Evolutionary conservation across 139 green algal species (phyloP), one percentile per base, ranked within the genome.

Genomic region (Marvania coccoides): DNA sequence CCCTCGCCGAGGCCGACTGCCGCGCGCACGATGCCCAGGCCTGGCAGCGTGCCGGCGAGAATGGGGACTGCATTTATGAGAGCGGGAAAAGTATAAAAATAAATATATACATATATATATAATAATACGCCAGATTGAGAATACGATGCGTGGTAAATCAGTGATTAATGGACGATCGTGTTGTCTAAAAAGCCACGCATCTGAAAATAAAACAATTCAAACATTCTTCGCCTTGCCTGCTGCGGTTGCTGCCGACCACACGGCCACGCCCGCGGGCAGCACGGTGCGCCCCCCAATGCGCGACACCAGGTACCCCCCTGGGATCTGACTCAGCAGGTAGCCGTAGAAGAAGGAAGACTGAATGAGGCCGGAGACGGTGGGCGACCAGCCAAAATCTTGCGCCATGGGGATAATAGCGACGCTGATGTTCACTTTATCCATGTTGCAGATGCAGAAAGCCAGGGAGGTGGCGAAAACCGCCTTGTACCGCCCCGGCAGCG

Each of bases 361-460:
- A 15, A 98, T 87, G 35, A 98, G 71, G 9, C 69, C 69, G 45
- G 81, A 75, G 2, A 87, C 75, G 24, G 85, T 87, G 15, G 83
- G 74, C 39, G 58, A 81, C 94, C 94, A 98, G 26, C 87, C 89
- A 74, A 95, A 91, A 38, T 98, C 87, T 13, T 85, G 76, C 6
- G 89, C 78, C 92, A 99, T 99, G 4, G 95, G 90, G 37, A 99
- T 95, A 68, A 98, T 94, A 34, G 94, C 93, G 1, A 99, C 81
- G 5, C 73, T 89, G 59, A 99, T 92, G 79, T 98, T 99, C 34
- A 98, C 85, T 70, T 94, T 90, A 77, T 90, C 80, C 86, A 98
- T 96, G 65, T 98, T 97, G 81, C 88, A 97, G 15, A 98, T 80
- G 1, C 96, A 76, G 60, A 98, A 98, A 14, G 90, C 85, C n/a